These are phyloP conservation scores for Fusarium heterosporum DNA, from an alignment of 2,329 filamentous ascomycete species.

Conservation along the genomic window DNA sequence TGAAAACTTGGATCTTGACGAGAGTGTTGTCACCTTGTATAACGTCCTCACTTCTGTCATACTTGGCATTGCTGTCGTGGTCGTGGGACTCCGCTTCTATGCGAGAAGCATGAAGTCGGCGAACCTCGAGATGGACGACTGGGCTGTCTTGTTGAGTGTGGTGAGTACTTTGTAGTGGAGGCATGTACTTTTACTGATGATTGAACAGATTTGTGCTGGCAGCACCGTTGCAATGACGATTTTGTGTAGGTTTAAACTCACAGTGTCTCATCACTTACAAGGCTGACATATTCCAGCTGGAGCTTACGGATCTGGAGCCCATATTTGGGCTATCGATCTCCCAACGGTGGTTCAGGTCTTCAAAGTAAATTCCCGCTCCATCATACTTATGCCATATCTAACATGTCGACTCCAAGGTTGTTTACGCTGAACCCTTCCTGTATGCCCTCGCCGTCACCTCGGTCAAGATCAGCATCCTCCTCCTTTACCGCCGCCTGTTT, in stretches of 20 bases:
- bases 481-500: conserved; percentile 20
- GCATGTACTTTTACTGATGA: not conserved
- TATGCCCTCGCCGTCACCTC: conserved; percentile 27
- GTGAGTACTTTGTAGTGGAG: not conserved
- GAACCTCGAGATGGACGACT: conserved; percentile 14
- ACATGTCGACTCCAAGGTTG: not conserved
- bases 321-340: conserved; percentile 18
- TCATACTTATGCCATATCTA: accelerated
- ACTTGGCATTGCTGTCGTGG: not conserved
- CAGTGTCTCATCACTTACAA: accelerated
- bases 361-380: not conserved
- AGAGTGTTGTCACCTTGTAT: not conserved
- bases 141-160: conserved; percentile 13
- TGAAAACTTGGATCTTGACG: not conserved
- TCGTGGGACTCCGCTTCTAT: conserved; percentile 12
- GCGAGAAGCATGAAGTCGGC: conserved; percentile 27
- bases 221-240: conserved; percentile 16
- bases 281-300: not conserved
- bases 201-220: not conserved
- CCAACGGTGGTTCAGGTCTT: conserved; percentile 10
- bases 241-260: accelerated
- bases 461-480: conserved; percentile 24
- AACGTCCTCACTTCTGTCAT: conserved; percentile 13
- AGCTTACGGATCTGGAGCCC: conserved; percentile 3
- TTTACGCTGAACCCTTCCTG: conserved; percentile 17